A percentile compares a stretch with the other conserved stretches of the same genome.
Conservation (phyloP, 306 rosid genomes). For the Hippophae gyantsensis region DNA sequence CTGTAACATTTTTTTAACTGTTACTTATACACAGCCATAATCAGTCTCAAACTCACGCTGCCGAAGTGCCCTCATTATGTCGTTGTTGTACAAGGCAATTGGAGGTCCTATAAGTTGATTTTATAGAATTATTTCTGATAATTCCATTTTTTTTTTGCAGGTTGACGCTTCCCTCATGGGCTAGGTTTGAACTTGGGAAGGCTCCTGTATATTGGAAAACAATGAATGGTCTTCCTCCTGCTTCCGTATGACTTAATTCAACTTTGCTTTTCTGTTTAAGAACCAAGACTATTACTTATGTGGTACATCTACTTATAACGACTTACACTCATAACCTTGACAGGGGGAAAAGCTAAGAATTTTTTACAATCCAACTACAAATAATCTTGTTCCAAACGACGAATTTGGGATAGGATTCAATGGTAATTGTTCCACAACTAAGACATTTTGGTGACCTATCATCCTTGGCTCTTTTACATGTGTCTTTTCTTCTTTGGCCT, state of each 20-base stretch:
- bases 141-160: conserved; percentile 23
- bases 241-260: conserved; percentile 31
- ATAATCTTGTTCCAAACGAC: conserved; percentile 52
- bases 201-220: conserved; percentile 87
- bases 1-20: too few species aligned
- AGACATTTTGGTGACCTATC: background rate
- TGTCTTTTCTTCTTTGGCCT: background rate
- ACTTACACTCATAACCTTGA: conserved; percentile 13
- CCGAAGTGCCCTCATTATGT: background rate
- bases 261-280: background rate
- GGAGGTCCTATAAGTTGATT: background rate
- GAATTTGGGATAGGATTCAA: conserved; percentile 84
- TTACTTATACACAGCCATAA: too few species aligned
- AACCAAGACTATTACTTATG: background rate
- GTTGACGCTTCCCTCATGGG: conserved; percentile 78
- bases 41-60: too few species aligned
- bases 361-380: conserved; percentile 78
- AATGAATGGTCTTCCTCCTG: conserved; percentile 76
- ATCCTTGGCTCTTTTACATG: background rate
- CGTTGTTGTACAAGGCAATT: background rate
- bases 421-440: conserved; percentile 33
- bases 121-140: background rate
- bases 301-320: conserved; percentile 1
- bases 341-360: conserved; percentile 84
- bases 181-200: conserved; percentile 76